Evolutionary conservation across 768 basidiomycete species (phyloP).

Genomic region (Dendrothele bispora): DNA sequence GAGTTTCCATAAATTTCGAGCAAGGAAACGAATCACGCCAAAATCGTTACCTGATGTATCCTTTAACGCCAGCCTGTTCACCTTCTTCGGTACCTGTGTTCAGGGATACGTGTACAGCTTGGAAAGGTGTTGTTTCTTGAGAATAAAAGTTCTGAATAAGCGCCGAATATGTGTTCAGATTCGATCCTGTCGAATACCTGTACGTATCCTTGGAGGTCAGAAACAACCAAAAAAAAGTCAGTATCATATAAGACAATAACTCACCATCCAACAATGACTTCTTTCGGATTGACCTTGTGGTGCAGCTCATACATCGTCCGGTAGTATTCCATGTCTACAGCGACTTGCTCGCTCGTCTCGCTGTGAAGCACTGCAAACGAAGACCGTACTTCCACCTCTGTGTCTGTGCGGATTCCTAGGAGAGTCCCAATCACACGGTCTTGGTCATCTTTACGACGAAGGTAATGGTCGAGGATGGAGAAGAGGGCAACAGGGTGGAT

Average conservation of each 20-base stretch:
- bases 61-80: conserved; percentile 72
- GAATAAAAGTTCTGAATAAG: conserved; percentile 98
- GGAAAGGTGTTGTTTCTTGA: conserved; percentile 85
- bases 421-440: conserved; percentile 95
- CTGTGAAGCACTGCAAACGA: conserved; percentile 92
- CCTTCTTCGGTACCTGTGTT: conserved; percentile 78
- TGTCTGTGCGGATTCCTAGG: conserved; percentile 74
- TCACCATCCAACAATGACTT: conserved; percentile 94
- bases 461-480: conserved; percentile 95
- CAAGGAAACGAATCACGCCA: too few species aligned
- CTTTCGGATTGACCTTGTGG: conserved; percentile 79
- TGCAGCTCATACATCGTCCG: conserved; percentile 90
- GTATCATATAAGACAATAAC: conserved; percentile 27
- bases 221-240: background rate
- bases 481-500: conserved; percentile 93
- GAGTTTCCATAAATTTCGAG: conserved; percentile 4
- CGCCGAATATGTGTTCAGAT: conserved; percentile 91
- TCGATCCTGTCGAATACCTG: conserved; percentile 92
- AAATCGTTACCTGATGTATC: conserved; percentile 73
- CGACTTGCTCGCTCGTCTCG: conserved; percentile 90
- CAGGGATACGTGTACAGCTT: conserved; percentile 87
- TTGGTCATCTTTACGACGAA: conserved; percentile 79
- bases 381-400: conserved; percentile 74
- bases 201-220: too few species aligned
- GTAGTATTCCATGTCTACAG: conserved; percentile 96